Conservation (phyloP, 768 basidiomycete genomes). For the Termitomyces sp. region DNA sequence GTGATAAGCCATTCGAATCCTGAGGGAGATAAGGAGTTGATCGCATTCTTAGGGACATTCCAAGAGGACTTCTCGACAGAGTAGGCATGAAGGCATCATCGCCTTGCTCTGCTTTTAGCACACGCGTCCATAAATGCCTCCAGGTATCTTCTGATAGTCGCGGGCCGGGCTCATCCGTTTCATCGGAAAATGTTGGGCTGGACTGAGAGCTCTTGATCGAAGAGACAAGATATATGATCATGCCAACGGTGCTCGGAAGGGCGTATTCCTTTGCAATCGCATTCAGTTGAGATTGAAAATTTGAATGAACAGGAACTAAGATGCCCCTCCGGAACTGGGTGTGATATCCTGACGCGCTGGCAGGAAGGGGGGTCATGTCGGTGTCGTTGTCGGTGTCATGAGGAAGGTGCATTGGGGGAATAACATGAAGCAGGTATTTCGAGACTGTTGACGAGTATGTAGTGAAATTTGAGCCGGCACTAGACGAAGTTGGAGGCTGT, state of each 20-base stretch:
- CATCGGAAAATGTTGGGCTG: constrained; percentile 18
- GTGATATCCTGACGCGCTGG: constrained; percentile 69
- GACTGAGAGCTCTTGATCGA: constrained; percentile 14
- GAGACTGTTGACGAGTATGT: constrained; percentile 41
- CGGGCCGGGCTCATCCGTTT: constrained; percentile 62
- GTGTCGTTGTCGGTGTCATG: constrained; percentile 46
- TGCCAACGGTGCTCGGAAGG: constrained; percentile 77
- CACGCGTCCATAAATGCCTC: constrained; percentile 79
- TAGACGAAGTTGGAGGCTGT: constrained; percentile 49
- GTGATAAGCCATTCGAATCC: constrained; percentile 20
- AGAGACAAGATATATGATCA: constrained; percentile 76
- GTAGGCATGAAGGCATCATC: constrained; percentile 34
- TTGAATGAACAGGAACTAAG: constrained; percentile 82
- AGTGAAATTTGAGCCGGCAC: constrained; percentile 33
- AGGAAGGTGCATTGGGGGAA: constrained; percentile 71
- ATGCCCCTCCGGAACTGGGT: constrained; percentile 77
- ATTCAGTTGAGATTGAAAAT: constrained; percentile 72
- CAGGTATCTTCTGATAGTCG: constrained; percentile 84
- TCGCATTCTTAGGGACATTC: constrained; percentile 32
- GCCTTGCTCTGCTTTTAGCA: constrained; percentile 52
- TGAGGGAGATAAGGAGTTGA: constrained; percentile 37
- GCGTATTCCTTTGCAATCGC: constrained; percentile 94
- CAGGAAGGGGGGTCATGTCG: constrained; percentile 46
- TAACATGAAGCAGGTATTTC: constrained; percentile 75
- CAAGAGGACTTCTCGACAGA: constrained; percentile 30